Conservation (phyloP, 2,329 filamentous ascomycete genomes). For the Monilinia fructigena region DNA sequence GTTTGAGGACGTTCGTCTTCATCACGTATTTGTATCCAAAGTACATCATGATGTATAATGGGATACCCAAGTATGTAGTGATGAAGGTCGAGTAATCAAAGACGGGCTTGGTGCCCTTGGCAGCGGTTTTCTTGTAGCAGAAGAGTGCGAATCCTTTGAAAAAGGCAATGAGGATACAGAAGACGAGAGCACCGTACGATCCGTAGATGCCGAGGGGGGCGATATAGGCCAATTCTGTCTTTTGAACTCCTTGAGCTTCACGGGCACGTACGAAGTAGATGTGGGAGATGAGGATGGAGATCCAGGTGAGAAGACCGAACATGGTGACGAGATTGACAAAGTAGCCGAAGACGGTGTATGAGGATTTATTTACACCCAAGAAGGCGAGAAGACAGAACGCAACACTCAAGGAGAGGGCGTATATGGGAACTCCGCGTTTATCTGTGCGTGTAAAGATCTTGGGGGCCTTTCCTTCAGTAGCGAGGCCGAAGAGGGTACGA, state of each 20-base stretch:
- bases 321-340: conserved; percentile 63
- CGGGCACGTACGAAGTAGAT: conserved; percentile 66
- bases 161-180: conserved; percentile 71
- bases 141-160: conserved; percentile 85
- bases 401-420: conserved; percentile 47
- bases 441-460: conserved; percentile 55
- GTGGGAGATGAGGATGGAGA: conserved; percentile 58
- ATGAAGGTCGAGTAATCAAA: conserved; percentile 67
- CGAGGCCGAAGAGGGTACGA: conserved; percentile 67
- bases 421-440: conserved; percentile 53
- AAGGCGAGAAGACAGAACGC: conserved; percentile 65
- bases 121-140: conserved; percentile 28
- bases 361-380: conserved; percentile 58
- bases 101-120: conserved; percentile 48
- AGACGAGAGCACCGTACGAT: conserved; percentile 64
- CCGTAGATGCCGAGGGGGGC: conserved; percentile 73
- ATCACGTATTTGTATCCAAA: conserved; percentile 54
- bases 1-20: conserved; percentile 46
- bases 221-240: conserved; percentile 60
- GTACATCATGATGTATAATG: conserved; percentile 59
- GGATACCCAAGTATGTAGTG: conserved; percentile 62
- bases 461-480: conserved; percentile 65
- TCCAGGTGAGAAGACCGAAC: conserved; percentile 40
- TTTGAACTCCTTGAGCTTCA: conserved; percentile 57
- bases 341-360: conserved; percentile 66